Evolutionary conservation across 192 early-diverging fungal species (phyloP).

Genomic region (Chytriomyces sp.): DNA sequence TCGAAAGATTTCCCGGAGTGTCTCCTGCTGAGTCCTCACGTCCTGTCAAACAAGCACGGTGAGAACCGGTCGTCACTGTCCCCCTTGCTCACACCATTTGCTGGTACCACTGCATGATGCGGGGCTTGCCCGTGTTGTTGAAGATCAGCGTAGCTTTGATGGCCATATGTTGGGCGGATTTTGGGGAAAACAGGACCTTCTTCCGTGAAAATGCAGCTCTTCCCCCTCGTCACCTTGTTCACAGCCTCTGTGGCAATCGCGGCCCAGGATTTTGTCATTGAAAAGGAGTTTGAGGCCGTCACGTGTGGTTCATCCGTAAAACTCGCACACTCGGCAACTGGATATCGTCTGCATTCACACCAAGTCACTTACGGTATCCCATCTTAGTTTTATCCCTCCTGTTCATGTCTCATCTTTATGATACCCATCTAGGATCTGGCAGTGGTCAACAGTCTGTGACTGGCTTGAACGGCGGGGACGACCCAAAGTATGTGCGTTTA

Average conservation of each 20-base stretch:
- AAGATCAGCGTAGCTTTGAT: conserved; percentile 99
- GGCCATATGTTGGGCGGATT: conserved; percentile 27
- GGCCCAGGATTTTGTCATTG: conserved; percentile 49
- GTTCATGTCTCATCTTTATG: no score
- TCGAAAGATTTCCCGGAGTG: conserved; percentile 85
- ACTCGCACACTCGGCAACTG: conserved; percentile 61
- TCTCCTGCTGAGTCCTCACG: conserved; percentile 78
- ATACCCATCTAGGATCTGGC: conserved; percentile 31
- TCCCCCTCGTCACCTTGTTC: neutral
- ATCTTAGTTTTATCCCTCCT: neutral
- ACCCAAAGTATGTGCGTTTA: conserved; percentile 58
- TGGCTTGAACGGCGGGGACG: conserved; percentile 61
- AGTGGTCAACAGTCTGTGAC: conserved; percentile 86
- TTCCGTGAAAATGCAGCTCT: no score
- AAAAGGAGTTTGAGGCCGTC: conserved; percentile 69
- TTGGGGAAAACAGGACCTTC: no score
- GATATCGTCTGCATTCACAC: conserved; percentile 76
- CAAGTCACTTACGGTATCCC: conserved; percentile 78
- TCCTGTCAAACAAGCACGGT: conserved; percentile 52
- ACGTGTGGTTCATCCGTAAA: conserved; percentile 79
- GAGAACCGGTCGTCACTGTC: neutral
- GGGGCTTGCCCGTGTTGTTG: conserved; percentile 96
- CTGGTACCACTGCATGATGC: conserved; percentile 92
- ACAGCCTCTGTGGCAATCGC: neutral
- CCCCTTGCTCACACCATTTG: conserved; percentile 54